phyloP scores from a whole-genome alignment of 768 basidiomycete species.

The Suillus paluster region DNA sequence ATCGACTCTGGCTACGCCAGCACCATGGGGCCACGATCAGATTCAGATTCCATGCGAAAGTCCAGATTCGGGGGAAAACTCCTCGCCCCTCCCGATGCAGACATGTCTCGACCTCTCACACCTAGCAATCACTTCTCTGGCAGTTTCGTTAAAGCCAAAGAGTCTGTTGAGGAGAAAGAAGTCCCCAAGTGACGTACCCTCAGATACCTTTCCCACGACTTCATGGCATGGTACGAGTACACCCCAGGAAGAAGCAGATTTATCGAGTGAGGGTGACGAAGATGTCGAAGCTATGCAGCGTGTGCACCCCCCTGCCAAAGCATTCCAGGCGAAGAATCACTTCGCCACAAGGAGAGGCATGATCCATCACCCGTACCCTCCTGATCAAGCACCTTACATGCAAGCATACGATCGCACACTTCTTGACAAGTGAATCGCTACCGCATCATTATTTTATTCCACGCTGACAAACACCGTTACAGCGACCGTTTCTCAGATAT shows the following conservation, averaged over 20 bases:
- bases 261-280: neutral
- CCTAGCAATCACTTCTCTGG: no score
- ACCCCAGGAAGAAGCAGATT: neutral
- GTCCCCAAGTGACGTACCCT: conserved; percentile 13
- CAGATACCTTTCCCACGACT: conserved; percentile 8
- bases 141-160: conserved; percentile 29
- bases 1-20: conserved; percentile 36
- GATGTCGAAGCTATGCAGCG: neutral
- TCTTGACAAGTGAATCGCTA: conserved; percentile 57
- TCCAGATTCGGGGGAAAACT: neutral
- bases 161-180: conserved; percentile 27
- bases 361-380: conserved; percentile 59
- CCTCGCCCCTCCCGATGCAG: conserved; percentile 6
- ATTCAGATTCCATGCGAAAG: conserved; percentile 13
- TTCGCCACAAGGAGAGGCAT: conserved; percentile 38
- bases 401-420: conserved; percentile 62
- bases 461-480: conserved; percentile 13
- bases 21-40: conserved; percentile 27
- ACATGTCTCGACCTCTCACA: conserved; percentile 17
- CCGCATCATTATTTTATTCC: conserved; percentile 8
- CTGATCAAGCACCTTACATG: conserved; percentile 60
- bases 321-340: conserved; percentile 28
- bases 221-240: neutral
- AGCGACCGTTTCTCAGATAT: conserved; percentile 65
- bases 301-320: conserved; percentile 13